These are phyloP conservation scores for Theobroma grandiflorum DNA, from an alignment of 441 rosid species.

Conservation along the genomic window DNA sequence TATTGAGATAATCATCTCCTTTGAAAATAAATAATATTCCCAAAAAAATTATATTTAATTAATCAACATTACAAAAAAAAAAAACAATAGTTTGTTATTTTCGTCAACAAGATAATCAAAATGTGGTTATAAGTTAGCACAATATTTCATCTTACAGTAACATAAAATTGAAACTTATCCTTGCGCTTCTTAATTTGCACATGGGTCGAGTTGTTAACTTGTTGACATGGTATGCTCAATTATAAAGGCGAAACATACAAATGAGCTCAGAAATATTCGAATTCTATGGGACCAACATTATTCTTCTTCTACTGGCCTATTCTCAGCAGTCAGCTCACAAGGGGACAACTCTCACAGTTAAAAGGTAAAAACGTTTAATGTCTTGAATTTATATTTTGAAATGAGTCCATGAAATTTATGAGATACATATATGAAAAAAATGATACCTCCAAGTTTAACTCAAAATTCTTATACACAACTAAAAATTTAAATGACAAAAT, in stretches of 20 bases:
- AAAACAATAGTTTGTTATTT: not conserved
- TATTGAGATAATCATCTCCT: too few relatives aligned
- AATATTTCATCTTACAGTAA: too few relatives aligned
- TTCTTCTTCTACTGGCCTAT: not conserved
- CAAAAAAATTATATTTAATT: not conserved
- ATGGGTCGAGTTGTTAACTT: not conserved
- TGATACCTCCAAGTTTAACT: not conserved
- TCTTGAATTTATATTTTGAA: not conserved
- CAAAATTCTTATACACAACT: too few relatives aligned
- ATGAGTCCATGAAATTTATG: too few relatives aligned
- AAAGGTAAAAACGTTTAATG: too few relatives aligned
- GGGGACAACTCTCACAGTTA: not conserved
- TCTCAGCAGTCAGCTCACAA: not conserved
- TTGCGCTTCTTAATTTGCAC: not conserved
- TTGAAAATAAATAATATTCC: too few relatives aligned
- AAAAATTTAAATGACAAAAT: too few relatives aligned
- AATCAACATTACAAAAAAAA: not conserved
- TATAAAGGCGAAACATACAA: not conserved
- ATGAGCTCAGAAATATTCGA: not conserved
- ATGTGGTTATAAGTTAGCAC: too few relatives aligned
- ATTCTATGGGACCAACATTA: not conserved
- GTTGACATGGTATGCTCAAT: not conserved
- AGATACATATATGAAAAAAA: too few relatives aligned
- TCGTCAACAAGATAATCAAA: not conserved
- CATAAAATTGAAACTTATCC: not conserved